Evolutionary conservation across 163 green algal genomes (phyloP).

Genomic region (Volvox carteri): DNA sequence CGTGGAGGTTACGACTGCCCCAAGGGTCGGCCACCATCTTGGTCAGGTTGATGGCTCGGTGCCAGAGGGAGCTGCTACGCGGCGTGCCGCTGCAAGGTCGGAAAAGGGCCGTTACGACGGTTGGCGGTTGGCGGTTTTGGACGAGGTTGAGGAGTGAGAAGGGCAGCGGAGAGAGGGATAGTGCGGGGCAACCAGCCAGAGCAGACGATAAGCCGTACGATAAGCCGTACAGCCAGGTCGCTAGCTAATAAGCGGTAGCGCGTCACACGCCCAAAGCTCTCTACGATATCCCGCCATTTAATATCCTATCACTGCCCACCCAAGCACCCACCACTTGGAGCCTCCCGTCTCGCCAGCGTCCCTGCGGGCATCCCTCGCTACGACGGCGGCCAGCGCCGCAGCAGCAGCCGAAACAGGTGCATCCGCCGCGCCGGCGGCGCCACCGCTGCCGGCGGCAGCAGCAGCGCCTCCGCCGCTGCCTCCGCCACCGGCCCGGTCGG

Average conservation of each 20-base stretch:
- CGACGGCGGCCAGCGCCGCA: not conserved
- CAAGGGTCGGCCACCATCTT: constrained; percentile 59
- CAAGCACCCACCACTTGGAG: constrained; percentile 1
- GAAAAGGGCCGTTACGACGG: not conserved
- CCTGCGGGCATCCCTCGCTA: not conserved
- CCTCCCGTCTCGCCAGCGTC: not conserved
- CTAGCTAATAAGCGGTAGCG: no score
- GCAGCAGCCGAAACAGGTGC: not conserved
- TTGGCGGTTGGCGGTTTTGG: not conserved
- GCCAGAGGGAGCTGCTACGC: constrained; percentile 40
- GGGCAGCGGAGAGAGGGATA: no score
- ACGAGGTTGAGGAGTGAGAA: no score
- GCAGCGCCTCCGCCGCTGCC: not conserved
- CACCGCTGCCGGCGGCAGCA: not conserved
- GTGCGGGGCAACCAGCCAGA: no score
- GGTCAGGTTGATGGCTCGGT: constrained; percentile 22
- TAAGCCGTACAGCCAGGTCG: no score
- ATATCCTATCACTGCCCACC: no score
- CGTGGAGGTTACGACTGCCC: constrained; percentile 54
- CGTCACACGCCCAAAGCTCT: no score
- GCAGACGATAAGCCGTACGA: no score
- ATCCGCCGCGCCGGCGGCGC: not conserved
- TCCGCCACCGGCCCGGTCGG: not conserved
- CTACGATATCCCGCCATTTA: no score
- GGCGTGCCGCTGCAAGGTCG: not conserved